Evolutionary conservation across 2,329 filamentous ascomycete species (phyloP).

Genomic region (Nemania sp.): DNA sequence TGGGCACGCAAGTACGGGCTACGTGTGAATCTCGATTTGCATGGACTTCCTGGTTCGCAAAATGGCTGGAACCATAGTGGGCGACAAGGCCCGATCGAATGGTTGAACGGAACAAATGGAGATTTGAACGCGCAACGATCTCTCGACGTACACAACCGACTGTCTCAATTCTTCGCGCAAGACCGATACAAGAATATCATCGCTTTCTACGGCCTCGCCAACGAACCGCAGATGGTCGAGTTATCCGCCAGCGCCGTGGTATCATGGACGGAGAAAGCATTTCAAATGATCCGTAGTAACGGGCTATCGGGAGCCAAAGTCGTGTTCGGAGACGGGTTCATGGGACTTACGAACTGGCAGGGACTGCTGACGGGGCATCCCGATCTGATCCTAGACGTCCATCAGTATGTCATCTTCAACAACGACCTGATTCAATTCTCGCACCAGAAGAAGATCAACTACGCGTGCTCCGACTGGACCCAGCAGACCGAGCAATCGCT

Average conservation of each 20-base stretch:
- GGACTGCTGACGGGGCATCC: conserved; percentile 73
- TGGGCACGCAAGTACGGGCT: conserved; percentile 91
- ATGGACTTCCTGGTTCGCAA: conserved; percentile 88
- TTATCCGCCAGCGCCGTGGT: conserved; percentile 70
- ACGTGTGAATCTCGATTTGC: conserved; percentile 89
- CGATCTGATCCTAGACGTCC: conserved; percentile 86
- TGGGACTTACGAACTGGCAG: conserved; percentile 89
- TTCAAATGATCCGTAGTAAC: conserved; percentile 73
- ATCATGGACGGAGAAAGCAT: conserved; percentile 77
- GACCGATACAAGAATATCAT: conserved; percentile 90
- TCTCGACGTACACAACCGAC: conserved; percentile 81
- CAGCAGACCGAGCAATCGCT: conserved; percentile 74
- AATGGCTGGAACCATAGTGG: conserved; percentile 99
- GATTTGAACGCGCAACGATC: conserved; percentile 76
- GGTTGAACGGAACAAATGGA: conserved; percentile 91
- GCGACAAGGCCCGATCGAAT: conserved; percentile 75
- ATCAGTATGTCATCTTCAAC: conserved; percentile 99
- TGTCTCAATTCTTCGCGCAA: conserved; percentile 92
- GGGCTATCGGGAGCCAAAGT: conserved; percentile 68
- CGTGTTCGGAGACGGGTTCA: conserved; percentile 93
- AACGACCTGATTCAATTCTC: conserved; percentile 78
- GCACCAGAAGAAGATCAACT: conserved; percentile 81
- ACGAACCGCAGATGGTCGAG: conserved; percentile 87
- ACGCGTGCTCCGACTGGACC: conserved; percentile 87
- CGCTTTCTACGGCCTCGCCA: conserved; percentile 89